Conservation (phyloP, 495 filamentous ascomycete genomes). For the Trypethelium eluteriae region DNA sequence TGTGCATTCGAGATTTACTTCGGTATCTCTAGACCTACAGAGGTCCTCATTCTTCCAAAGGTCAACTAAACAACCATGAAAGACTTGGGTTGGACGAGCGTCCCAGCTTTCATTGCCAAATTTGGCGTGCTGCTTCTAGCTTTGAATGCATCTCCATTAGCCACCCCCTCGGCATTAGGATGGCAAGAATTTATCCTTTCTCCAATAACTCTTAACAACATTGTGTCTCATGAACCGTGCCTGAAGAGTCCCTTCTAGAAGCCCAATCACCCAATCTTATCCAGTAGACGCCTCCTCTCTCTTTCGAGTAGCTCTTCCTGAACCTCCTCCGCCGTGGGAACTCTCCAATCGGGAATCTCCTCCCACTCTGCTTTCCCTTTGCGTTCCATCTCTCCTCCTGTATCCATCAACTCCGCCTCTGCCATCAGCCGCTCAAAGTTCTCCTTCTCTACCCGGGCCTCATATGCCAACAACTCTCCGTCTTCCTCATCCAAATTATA, state of each 20-base stretch:
- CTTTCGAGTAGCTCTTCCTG: constrained; percentile 86
- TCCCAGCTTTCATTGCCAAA: no score
- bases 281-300: constrained; percentile 69
- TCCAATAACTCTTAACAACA: no score
- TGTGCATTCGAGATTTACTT: no score
- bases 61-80: no score
- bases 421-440: constrained; percentile 58
- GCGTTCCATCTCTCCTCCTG: constrained; percentile 36
- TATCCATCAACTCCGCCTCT: constrained; percentile 20
- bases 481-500: constrained; percentile 94
- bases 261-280: constrained; percentile 56
- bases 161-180: no score
- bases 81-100: no score
- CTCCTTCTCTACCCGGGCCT: constrained; percentile 74
- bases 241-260: not conserved
- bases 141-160: no score
- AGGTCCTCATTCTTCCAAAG: no score
- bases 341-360: constrained; percentile 79
- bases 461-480: constrained; percentile 72
- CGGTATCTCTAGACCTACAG: no score
- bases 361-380: constrained; percentile 61
- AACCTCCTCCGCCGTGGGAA: constrained; percentile 83
- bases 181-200: no score
- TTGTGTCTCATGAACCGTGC: not conserved
- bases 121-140: no score